Percentiles rank a stretch among this genome's conserved stretches.
Conservation (phyloP, 306 rosid species). For the Prosopis cineraria region DNA sequence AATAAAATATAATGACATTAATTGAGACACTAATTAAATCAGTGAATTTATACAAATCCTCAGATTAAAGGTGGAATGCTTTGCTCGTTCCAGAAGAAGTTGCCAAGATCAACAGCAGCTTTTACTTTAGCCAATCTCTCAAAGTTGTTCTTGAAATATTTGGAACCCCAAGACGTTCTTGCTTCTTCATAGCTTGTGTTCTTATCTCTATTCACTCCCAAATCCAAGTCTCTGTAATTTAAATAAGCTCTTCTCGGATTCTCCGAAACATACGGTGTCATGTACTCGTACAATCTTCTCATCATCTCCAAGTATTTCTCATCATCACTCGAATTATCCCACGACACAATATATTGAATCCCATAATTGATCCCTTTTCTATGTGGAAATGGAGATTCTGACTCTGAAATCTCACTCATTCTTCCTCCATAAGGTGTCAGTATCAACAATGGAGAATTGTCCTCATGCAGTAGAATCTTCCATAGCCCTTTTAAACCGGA, state of each 20-base stretch:
- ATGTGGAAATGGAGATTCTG: constrained; percentile 40
- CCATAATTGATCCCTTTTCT: constrained; percentile 29
- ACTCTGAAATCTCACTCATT: constrained; percentile 40
- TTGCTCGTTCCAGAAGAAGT: constrained; percentile 54
- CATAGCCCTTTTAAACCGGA: constrained; percentile 35
- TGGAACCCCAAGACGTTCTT: constrained; percentile 32
- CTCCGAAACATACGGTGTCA: constrained; percentile 35
- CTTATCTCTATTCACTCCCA: constrained; percentile 32
- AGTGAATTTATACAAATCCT: too few relatives aligned
- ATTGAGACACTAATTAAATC: too few relatives aligned
- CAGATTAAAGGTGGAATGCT: constrained; percentile 53
- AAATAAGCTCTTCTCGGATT: constrained; percentile 36
- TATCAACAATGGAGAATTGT: neutral
- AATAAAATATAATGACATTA: too few relatives aligned
- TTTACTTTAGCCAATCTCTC: constrained; percentile 46
- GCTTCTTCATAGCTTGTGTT: constrained; percentile 26
- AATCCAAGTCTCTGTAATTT: constrained; percentile 43
- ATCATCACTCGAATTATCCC: constrained; percentile 24
- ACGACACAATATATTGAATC: constrained; percentile 26
- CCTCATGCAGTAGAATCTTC: constrained; percentile 16
- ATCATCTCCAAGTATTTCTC: constrained; percentile 18
- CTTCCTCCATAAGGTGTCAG: constrained; percentile 45
- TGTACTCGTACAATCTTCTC: constrained; percentile 21
- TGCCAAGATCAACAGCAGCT: constrained; percentile 43
- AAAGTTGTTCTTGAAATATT: constrained; percentile 48